Percentiles rank a stretch among this genome's conserved stretches.
These are phyloP conservation scores for Arthrinium puccinioides DNA, from an alignment of 2,329 filamentous ascomycete species.

Conservation along the genomic window DNA sequence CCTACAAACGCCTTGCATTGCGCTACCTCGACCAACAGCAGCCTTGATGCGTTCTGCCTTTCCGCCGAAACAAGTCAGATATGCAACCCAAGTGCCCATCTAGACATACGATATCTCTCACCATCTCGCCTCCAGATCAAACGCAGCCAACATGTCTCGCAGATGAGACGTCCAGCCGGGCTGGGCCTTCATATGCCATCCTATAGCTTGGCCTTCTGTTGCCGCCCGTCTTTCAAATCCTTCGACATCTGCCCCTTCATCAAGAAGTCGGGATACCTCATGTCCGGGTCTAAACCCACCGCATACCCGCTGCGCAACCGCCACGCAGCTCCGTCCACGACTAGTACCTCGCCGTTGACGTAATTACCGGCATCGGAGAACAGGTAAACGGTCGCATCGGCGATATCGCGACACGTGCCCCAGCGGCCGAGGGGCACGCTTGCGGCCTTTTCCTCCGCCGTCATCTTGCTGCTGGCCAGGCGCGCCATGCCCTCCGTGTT, in stretches of 20 bases:
- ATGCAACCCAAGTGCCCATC: too few relatives aligned
- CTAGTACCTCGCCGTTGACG: slow-evolving; percentile 74
- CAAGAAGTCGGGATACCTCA: slow-evolving; percentile 47
- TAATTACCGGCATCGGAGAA: slow-evolving; percentile 83
- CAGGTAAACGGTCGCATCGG: slow-evolving; percentile 84
- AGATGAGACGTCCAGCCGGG: too few relatives aligned
- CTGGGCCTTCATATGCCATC: too few relatives aligned
- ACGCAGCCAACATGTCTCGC: too few relatives aligned
- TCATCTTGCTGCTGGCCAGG: slow-evolving; percentile 35
- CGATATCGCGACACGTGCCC: slow-evolving; percentile 79
- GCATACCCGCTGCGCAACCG: slow-evolving; percentile 37
- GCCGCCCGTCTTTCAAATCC: slow-evolving; percentile 30
- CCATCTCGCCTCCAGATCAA: too few relatives aligned
- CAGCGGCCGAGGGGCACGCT: slow-evolving; percentile 66
- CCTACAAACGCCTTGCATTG: too few relatives aligned
- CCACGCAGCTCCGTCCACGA: slow-evolving; percentile 62
- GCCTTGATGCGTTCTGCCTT: too few relatives aligned
- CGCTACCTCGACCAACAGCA: too few relatives aligned
- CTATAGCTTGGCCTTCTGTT: slow-evolving; percentile 33
- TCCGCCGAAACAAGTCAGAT: too few relatives aligned
- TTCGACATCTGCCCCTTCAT: slow-evolving; percentile 30
- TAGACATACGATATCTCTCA: too few relatives aligned
- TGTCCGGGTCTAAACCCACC: slow-evolving; percentile 38
- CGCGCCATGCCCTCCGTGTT: slow-evolving; percentile 76
- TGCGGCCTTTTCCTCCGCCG: slow-evolving; percentile 26